These are phyloP conservation scores for Fusarium pseudonygamai DNA, from an alignment of 2,329 filamentous ascomycete species.

Conservation along the genomic window DNA sequence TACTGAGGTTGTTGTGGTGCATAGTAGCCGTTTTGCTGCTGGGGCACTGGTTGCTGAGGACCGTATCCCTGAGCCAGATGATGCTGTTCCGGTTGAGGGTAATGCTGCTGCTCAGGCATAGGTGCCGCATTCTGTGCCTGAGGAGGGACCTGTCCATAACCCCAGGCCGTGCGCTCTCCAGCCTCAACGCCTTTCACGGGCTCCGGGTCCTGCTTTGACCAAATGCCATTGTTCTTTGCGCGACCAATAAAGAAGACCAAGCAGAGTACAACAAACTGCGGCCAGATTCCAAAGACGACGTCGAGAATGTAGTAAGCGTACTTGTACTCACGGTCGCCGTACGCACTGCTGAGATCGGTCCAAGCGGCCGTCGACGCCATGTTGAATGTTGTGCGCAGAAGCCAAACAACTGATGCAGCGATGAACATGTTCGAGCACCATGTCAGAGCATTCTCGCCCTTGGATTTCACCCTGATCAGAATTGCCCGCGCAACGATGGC, in stretches of 20 bases:
- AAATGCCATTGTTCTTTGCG: conserved; percentile 41
- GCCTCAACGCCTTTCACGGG: conserved; percentile 17
- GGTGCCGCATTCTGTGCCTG: background rate
- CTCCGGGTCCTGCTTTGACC: conserved; percentile 34
- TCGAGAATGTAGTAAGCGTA: conserved; percentile 34
- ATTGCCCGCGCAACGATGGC: conserved; percentile 16
- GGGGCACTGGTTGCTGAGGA: background rate
- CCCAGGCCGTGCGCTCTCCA: conserved; percentile 31
- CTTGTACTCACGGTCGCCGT: background rate
- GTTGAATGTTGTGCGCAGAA: conserved; percentile 38
- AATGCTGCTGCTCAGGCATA: conserved; percentile 9
- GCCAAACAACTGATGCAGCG: conserved; percentile 36
- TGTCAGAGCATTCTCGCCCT: conserved; percentile 17
- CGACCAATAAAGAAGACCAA: conserved; percentile 43
- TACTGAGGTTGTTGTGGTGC: conserved; percentile 1
- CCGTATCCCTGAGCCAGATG: background rate
- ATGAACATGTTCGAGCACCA: conserved; percentile 39
- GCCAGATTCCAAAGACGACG: conserved; percentile 39
- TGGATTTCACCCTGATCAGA: conserved; percentile 33
- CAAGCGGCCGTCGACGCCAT: conserved; percentile 30
- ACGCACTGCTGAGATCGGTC: conserved; percentile 1
- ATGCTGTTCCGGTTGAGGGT: background rate
- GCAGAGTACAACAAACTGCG: conserved; percentile 38
- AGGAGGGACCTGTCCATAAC: conserved; percentile 23
- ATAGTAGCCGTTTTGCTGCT: background rate